phyloP scores from a whole-genome alignment of 2,329 filamentous ascomycete species.

The Penicillium sp. region DNA sequence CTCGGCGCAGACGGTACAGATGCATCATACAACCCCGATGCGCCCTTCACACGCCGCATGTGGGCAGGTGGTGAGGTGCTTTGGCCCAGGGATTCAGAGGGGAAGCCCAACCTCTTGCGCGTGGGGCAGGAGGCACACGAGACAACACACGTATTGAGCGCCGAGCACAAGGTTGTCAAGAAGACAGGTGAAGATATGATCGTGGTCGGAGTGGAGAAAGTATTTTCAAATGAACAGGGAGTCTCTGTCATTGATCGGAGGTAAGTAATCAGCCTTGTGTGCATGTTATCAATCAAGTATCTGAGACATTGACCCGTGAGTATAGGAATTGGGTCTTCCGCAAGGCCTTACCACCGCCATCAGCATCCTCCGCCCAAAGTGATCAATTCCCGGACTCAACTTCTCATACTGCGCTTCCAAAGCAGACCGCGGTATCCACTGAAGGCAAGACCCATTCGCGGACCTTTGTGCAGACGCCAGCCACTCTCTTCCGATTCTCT shows the following conservation, averaged over 20 bases:
- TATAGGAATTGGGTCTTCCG: slow-evolving; percentile 49
- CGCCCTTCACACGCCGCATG: slow-evolving; percentile 65
- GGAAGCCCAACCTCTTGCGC: slow-evolving; percentile 43
- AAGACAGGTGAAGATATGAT: slow-evolving; percentile 62
- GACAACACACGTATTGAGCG: slow-evolving; percentile 56
- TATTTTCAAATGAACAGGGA: slow-evolving; percentile 54
- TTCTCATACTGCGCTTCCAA: slow-evolving; percentile 15
- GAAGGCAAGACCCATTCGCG: slow-evolving; percentile 30
- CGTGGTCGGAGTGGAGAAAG: slow-evolving; percentile 64
- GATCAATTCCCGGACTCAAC: slow-evolving; percentile 4
- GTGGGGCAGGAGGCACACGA: slow-evolving; percentile 61
- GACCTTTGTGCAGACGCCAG: slow-evolving; percentile 38
- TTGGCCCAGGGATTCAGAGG: slow-evolving; percentile 45
- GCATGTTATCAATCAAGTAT: neutral
- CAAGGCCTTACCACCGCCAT: slow-evolving; percentile 33
- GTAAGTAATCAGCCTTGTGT: slow-evolving; percentile 27
- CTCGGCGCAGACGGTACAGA: slow-evolving; percentile 64
- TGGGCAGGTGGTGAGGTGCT: slow-evolving; percentile 65
- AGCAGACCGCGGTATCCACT: slow-evolving; percentile 21
- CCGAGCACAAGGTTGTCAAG: slow-evolving; percentile 56
- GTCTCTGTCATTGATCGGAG: slow-evolving; percentile 57
- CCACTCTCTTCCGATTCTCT: slow-evolving; percentile 47
- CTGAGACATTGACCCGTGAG: neutral
- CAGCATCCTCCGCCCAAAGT: slow-evolving; percentile 4
- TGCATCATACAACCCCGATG: slow-evolving; percentile 58